Evolutionary conservation across 164 flowering plant species (phyloP).

Genomic region (Protea cynaroides): DNA sequence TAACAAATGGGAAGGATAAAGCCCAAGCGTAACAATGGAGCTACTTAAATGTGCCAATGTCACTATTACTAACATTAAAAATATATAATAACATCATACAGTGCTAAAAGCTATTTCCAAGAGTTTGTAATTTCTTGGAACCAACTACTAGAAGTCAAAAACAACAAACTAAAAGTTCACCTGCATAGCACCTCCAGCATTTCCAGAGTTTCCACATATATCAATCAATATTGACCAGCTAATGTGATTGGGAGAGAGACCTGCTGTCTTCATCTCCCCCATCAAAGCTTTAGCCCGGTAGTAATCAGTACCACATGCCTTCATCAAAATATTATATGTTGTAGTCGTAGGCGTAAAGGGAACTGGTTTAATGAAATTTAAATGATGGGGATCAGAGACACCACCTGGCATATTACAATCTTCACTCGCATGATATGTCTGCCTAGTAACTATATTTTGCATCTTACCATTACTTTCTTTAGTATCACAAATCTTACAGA

Average conservation of each 20-base stretch:
- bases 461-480: conserved; percentile 6
- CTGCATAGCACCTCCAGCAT: conserved; percentile 58
- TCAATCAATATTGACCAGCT: conserved; percentile 82
- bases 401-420: conserved; percentile 10
- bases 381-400: conserved; percentile 17
- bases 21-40: not conserved
- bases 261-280: conserved; percentile 66
- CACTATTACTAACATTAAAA: not conserved
- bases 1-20: too few species aligned
- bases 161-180: conserved; percentile 25
- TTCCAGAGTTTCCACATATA: conserved; percentile 55
- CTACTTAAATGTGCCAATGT: not conserved
- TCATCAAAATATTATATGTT: conserved; percentile 84
- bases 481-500: conserved; percentile 12
- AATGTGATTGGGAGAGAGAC: conserved; percentile 74
- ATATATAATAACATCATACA: too few species aligned
- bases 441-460: not conserved
- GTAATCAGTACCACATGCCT: conserved; percentile 86
- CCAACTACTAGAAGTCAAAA: not conserved
- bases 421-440: conserved; percentile 8
- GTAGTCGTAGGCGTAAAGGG: conserved; percentile 63
- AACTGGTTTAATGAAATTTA: conserved; percentile 30
- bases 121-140: not conserved
- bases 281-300: conserved; percentile 60
- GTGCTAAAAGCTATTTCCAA: not conserved